Base-by-base conservation (phyloP, 192 early-diverging fungal genomes). In the Phycomyces blakesleeanus region DNA sequence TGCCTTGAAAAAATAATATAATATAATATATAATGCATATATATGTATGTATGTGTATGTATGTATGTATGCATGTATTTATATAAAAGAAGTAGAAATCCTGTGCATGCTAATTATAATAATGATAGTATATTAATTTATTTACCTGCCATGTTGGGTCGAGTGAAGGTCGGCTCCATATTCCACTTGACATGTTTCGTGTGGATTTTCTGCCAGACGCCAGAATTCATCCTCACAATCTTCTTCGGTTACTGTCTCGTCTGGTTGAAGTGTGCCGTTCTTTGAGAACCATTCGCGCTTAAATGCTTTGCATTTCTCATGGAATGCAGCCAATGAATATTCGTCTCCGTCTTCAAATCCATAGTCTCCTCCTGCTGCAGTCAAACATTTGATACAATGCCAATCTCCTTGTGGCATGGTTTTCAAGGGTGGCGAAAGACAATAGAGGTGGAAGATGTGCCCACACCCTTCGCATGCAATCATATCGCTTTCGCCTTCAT, bases 111-210 rank as follows among this genome's bases (percentile, higher is more conserved):
- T n/a, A n/a, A n/a, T n/a, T n/a, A n/a, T n/a, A n/a, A n/a, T n/a
- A n/a, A n/a, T n/a, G n/a, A n/a, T n/a, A n/a, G n/a, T n/a, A n/a
- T n/a, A n/a, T n/a, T n/a, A n/a, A 14, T 0, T 6, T 39, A 38
- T 26, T 59, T 72, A 89, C 87, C 89, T 93, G 70, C 96, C 96
- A 68, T 96, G 91, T 61, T 89, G 82, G 16, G 89, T 87, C 15
- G 92, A 88, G 69, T 97, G 94, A 58, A 96, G 71, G 67, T 98
- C 96, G 2, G 96, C 96, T 14, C 96, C 96, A 63, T 98, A 98
- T 74, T 96, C 93, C 0, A 98, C 94, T 62, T 95, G 89, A 3
- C 93, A 88, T 41, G 89, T 87, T 63, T 95, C 91, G 62, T 91
- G 90, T 1, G 91, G 86, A 53, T 88, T 87, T 42, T 91, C 88